These are phyloP conservation scores for Arthrinium puccinioides DNA, from an alignment of 2,329 filamentous ascomycete species.

Conservation along the genomic window DNA sequence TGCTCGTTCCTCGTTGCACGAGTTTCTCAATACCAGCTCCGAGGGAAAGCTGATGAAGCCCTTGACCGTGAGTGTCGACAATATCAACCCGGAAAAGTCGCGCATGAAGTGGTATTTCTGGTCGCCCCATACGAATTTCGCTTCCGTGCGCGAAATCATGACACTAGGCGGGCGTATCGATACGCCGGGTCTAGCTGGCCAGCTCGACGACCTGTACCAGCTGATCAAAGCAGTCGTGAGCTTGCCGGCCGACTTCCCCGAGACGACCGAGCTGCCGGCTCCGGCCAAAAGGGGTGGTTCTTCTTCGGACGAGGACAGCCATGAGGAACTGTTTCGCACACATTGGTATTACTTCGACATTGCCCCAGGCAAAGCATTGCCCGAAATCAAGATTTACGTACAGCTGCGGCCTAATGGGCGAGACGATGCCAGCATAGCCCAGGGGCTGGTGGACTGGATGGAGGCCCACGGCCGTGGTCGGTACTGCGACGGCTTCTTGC, in stretches of 20 bases:
- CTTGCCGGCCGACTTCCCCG: slow-evolving; percentile 8
- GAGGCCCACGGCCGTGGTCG: slow-evolving; percentile 6
- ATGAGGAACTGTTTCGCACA: too few relatives aligned
- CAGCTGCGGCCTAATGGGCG: slow-evolving; percentile 10
- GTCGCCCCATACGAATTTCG: slow-evolving; percentile 11
- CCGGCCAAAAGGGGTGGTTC: too few relatives aligned
- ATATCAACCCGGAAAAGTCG: slow-evolving; percentile 6
- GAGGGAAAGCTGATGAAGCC: background rate
- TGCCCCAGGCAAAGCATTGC: slow-evolving; percentile 7
- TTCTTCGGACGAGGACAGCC: too few relatives aligned
- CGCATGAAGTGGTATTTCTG: slow-evolving; percentile 13
- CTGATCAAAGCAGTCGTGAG: too few relatives aligned
- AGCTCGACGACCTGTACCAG: slow-evolving; percentile 5
- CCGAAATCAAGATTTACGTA: slow-evolving; percentile 16
- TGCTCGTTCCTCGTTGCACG: background rate
- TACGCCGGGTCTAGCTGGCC: background rate
- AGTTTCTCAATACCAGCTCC: background rate
- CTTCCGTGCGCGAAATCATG: slow-evolving; percentile 15
- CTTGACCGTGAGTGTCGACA: slow-evolving; percentile 1
- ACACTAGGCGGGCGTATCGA: slow-evolving; percentile 10
- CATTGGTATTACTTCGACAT: slow-evolving; percentile 22
- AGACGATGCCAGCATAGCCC: slow-evolving; percentile 10
- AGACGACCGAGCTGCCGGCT: too few relatives aligned
- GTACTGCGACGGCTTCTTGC: slow-evolving; percentile 3
- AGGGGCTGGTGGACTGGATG: slow-evolving; percentile 9